These are phyloP conservation scores for Debaryomycetaceae sp. DNA, from an alignment of 1,139 yeast species.

Conservation along the genomic window DNA sequence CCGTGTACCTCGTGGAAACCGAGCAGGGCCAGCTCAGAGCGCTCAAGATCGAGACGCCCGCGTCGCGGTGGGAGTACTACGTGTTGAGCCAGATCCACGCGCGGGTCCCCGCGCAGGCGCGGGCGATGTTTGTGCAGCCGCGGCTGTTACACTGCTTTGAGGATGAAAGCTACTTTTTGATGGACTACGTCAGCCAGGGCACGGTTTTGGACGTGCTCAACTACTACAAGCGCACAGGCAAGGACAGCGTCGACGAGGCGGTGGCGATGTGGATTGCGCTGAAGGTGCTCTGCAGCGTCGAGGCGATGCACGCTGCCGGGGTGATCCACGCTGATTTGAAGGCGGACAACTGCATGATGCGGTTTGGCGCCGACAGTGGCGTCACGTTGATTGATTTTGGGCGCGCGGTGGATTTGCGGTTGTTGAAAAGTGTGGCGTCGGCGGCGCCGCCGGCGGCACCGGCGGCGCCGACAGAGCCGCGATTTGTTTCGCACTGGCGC, in stretches of 20 bases:
- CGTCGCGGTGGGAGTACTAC: slow-evolving; percentile 80
- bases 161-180: slow-evolving; percentile 72
- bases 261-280: slow-evolving; percentile 60
- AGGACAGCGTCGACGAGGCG: slow-evolving; percentile 50
- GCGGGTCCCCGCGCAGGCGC: slow-evolving; percentile 19
- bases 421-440: slow-evolving; percentile 39
- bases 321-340: slow-evolving; percentile 84
- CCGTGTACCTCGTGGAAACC: slow-evolving; percentile 71
- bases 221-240: slow-evolving; percentile 26
- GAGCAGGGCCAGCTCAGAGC: slow-evolving; percentile 59
- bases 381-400: slow-evolving; percentile 79
- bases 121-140: slow-evolving; percentile 41
- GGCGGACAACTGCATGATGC: slow-evolving; percentile 82
- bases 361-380: slow-evolving; percentile 58
- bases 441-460: no score
- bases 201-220: slow-evolving; percentile 74
- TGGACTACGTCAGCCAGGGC: slow-evolving; percentile 72
- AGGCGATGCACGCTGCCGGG: slow-evolving; percentile 57
- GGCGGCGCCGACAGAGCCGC: slow-evolving; percentile 18
- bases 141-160: slow-evolving; percentile 51
- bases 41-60: slow-evolving; percentile 67
- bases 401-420: slow-evolving; percentile 66
- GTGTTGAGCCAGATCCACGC: slow-evolving; percentile 54
- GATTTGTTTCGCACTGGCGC: slow-evolving; percentile 60
- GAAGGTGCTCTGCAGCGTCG: slow-evolving; percentile 58